These are phyloP conservation scores for Alternaria triticimaculans DNA, from an alignment of 2,329 filamentous ascomycete species.

Conservation along the genomic window DNA sequence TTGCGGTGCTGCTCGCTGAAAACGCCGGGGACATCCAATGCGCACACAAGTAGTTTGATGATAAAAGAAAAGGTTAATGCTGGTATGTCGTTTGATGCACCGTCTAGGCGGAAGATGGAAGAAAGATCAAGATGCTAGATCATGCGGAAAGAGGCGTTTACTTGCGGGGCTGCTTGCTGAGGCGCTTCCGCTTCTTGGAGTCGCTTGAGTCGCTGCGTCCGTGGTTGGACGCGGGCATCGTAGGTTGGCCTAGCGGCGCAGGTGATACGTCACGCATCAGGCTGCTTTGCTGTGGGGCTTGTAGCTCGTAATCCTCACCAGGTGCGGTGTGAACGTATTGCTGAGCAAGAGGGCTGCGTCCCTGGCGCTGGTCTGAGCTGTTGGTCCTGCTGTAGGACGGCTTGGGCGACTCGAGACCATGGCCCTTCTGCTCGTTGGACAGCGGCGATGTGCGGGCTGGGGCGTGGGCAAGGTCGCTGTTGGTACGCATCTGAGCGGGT, in stretches of 20 bases:
- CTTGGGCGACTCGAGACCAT: conserved; percentile 39
- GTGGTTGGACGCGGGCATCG: conserved; percentile 22
- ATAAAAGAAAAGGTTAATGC: background rate
- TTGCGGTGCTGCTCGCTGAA: conserved; percentile 2
- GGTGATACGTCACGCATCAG: conserved; percentile 45
- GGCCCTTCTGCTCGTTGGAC: conserved; percentile 33
- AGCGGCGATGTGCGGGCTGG: conserved; percentile 38
- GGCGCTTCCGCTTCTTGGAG: conserved; percentile 45
- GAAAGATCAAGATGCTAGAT: conserved; percentile 10
- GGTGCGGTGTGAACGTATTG: conserved; percentile 49
- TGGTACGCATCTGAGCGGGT: conserved; percentile 30
- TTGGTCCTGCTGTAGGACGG: conserved; percentile 33
- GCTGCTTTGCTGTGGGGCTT: conserved; percentile 42
- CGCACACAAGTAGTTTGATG: background rate
- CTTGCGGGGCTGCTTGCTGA: conserved; percentile 44
- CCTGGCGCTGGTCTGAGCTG: conserved; percentile 38
- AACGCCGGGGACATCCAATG: conserved; percentile 7
- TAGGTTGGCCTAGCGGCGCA: conserved; percentile 33
- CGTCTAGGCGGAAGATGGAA: conserved; percentile 1
- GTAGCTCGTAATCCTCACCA: conserved; percentile 46
- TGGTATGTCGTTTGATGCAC: background rate
- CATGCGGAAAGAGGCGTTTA: conserved; percentile 11
- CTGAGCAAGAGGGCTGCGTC: conserved; percentile 55
- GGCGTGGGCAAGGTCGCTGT: conserved; percentile 30
- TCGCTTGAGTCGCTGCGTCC: conserved; percentile 41